Conservation (phyloP, 331 rosid species). For the Quercus phellos region DNA sequence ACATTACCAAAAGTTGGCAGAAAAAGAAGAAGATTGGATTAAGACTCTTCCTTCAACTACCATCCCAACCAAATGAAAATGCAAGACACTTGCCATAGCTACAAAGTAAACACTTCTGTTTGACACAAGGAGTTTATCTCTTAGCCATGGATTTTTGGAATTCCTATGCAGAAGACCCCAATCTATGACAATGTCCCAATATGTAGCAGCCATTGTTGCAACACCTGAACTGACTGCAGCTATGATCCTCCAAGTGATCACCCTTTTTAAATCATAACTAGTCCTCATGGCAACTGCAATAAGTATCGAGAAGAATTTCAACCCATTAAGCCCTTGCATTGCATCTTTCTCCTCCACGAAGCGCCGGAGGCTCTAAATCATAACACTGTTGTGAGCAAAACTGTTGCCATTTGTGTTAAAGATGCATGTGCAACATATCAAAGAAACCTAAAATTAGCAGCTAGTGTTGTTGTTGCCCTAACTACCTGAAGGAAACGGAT, state of each 20-base stretch:
- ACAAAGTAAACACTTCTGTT: slow-evolving; percentile 48
- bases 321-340: slow-evolving; percentile 54
- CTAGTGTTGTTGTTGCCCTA: background rate
- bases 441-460: background rate
- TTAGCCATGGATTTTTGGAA: slow-evolving; percentile 76
- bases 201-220: slow-evolving; percentile 57
- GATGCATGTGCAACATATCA: too few relatives aligned
- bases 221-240: slow-evolving; percentile 50
- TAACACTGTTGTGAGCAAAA: slow-evolving; percentile 13
- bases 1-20: background rate
- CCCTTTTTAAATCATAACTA: slow-evolving; percentile 33
- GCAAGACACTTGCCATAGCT: slow-evolving; percentile 41
- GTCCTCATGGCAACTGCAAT: slow-evolving; percentile 67
- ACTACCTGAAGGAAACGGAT: slow-evolving; percentile 65
- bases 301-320: slow-evolving; percentile 56
- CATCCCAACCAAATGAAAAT: too few relatives aligned
- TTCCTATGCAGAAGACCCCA: slow-evolving; percentile 61
- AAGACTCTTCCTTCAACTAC: background rate
- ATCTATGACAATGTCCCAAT: slow-evolving; percentile 70
- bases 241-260: slow-evolving; percentile 31
- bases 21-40: background rate
- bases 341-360: slow-evolving; percentile 52
- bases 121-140: slow-evolving; percentile 61
- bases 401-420: background rate
- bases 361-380: slow-evolving; percentile 55